Conservation (phyloP, 257 asterid species). For the Solanum habrochaites region DNA sequence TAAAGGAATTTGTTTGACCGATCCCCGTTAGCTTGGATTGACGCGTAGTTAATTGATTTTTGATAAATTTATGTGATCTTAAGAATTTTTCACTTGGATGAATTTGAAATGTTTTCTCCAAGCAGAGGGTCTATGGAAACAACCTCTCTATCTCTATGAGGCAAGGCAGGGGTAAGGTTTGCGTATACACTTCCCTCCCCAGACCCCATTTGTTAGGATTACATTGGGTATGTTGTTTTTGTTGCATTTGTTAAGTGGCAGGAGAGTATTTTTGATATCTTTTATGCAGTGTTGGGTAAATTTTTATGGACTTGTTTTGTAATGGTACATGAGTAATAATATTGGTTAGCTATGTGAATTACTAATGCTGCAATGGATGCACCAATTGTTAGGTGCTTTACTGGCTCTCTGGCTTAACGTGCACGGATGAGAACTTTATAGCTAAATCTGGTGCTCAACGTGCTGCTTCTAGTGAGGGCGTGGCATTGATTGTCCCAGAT, state of each 20-base stretch:
- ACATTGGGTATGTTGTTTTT: not conserved
- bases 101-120: not conserved
- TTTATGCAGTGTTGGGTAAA: not conserved
- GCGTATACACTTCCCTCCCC: not conserved
- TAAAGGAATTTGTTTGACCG: not conserved
- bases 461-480: constrained; percentile 67
- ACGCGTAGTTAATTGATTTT: not conserved
- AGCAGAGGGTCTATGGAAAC: not conserved
- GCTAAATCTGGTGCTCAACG: constrained; percentile 95
- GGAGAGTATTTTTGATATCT: not conserved
- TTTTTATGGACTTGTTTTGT: not conserved
- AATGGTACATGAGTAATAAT: not conserved
- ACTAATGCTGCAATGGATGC: not conserved
- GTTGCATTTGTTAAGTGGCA: not conserved
- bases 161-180: not conserved
- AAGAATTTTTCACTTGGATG: not conserved
- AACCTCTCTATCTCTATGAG: not conserved
- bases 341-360: not conserved
- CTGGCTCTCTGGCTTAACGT: constrained; percentile 95
- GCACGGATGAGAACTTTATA: constrained; percentile 91
- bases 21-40: not conserved
- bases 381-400: constrained; percentile 51
- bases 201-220: not conserved
- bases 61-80: not conserved
- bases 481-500: constrained; percentile 67